phyloP scores from a whole-genome alignment of 495 filamentous ascomycete genomes.

The Delitschia confertaspora region DNA sequence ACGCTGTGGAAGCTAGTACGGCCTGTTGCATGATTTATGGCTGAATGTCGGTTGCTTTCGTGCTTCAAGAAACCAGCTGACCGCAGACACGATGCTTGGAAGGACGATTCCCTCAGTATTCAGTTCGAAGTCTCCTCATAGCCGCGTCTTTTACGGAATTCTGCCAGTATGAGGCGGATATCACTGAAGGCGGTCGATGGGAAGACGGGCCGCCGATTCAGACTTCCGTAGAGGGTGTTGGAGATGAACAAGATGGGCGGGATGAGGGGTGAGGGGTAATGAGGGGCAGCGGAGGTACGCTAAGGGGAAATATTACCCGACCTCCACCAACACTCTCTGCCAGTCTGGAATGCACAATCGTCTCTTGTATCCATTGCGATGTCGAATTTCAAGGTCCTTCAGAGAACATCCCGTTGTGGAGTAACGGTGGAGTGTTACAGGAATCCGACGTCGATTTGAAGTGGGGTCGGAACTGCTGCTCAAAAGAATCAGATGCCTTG shows the following conservation, averaged over 20 bases:
- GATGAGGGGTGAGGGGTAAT: constrained; percentile 2
- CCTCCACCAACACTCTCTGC: too few relatives aligned
- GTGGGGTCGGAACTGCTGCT: constrained; percentile 6
- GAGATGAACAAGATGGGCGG: not conserved
- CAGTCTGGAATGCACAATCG: too few relatives aligned
- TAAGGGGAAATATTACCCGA: too few relatives aligned
- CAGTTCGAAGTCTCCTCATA: too few relatives aligned
- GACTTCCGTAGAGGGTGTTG: constrained; percentile 10
- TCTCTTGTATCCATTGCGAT: too few relatives aligned
- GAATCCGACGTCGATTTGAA: too few relatives aligned
- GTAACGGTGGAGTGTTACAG: too few relatives aligned
- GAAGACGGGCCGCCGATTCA: constrained; percentile 22
- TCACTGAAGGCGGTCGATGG: constrained; percentile 21
- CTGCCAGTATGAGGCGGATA: constrained; percentile 13
- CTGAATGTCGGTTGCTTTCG: constrained; percentile 10
- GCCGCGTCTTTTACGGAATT: constrained; percentile 8
- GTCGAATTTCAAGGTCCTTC: too few relatives aligned
- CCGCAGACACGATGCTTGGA: not conserved
- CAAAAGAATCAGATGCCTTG: not conserved
- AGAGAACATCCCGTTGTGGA: too few relatives aligned
- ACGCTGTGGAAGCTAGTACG: too few relatives aligned
- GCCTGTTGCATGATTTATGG: too few relatives aligned
- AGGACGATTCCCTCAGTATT: not conserved
- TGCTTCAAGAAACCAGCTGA: not conserved
- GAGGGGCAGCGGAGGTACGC: too few relatives aligned